Evolutionary conservation across 169 alveolate genomes (phyloP).

Genomic region (Cryptosporidium sp.): DNA sequence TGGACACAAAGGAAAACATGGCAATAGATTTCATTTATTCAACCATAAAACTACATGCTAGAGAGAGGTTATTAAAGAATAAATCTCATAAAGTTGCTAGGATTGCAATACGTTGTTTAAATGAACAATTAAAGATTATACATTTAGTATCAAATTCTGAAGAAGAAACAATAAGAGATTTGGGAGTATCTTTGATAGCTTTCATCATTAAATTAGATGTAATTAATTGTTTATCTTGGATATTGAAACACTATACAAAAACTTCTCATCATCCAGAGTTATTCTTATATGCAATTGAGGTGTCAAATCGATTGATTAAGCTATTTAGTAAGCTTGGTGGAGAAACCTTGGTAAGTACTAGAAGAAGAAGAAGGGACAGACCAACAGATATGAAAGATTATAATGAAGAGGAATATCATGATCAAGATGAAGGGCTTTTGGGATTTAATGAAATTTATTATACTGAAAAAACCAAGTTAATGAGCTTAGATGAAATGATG

Average conservation of each 20-base stretch:
- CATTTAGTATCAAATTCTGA: constrained; percentile 50
- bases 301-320: constrained; percentile 54
- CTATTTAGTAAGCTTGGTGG: constrained; percentile 61
- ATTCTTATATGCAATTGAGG: constrained; percentile 51
- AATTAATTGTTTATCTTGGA: constrained; percentile 66
- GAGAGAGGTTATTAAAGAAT: constrained; percentile 32
- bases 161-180: background rate
- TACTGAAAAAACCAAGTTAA: constrained; percentile 31
- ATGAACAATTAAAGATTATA: constrained; percentile 64
- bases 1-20: constrained; percentile 24
- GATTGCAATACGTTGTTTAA: constrained; percentile 51
- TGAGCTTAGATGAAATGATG: constrained; percentile 71
- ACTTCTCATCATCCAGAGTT: constrained; percentile 73
- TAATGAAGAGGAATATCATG: constrained; percentile 32
- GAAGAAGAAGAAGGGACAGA: constrained; percentile 60
- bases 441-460: constrained; percentile 31
- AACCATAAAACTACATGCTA: constrained; percentile 41
- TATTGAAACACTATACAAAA: constrained; percentile 40
- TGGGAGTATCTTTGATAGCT: constrained; percentile 39
- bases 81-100: constrained; percentile 66
- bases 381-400: constrained; percentile 37
- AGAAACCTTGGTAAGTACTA: constrained; percentile 7
- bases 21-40: constrained; percentile 38
- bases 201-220: constrained; percentile 46
- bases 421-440: background rate